Base-by-base conservation (phyloP, 164 flowering plant genomes). In the Annona squamosa region DNA sequence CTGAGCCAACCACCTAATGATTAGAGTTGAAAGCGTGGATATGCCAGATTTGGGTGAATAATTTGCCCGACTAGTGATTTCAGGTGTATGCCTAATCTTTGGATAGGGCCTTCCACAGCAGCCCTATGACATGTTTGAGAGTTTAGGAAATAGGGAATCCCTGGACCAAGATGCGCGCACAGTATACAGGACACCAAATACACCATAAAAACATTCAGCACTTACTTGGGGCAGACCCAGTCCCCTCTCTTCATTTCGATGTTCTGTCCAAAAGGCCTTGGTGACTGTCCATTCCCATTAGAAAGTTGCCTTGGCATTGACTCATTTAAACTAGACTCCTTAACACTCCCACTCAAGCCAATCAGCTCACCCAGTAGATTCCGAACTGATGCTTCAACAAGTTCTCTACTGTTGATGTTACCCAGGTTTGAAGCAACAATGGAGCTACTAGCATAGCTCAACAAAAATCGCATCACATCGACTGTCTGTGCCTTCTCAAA, bases 221-320 rank as follows among this genome's bases (percentile, higher is more conserved):
- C 86, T 72, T 84, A 91, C 98, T 88, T 90, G 37, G 87, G 79
- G 80, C 98, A 93, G 47, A 86, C 80, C 98, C 98, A 93, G 71
- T 93, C 98, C 37, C 98, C 98, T 77, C 86, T 82, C 84, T 87
- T 93, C 93, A 90, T 88, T 84, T 84, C 89, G 82, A 85, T 83
- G 63, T 82, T 83, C 73, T 81, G 85, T 44, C 86, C 82, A 70
- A 70, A 63, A 64, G 87, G 80, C 76, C 79, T 78, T 57, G 79
- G 26, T 2, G 79, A 16, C 73, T 83, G 87, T 43, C 82, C 87
- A 75, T 79, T 70, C 71, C 80, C 66, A 77, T 79, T 85, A 17
- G 85, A 70, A 61, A 79, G 80, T 71, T 83, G 87, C n/a, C 63
- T 77, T 59, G 78, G 78, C 48, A 64, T 76, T 73, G 85, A 68